Conservation (phyloP, 805 yeast genomes). For the Teunomyces aglyptinius region DNA sequence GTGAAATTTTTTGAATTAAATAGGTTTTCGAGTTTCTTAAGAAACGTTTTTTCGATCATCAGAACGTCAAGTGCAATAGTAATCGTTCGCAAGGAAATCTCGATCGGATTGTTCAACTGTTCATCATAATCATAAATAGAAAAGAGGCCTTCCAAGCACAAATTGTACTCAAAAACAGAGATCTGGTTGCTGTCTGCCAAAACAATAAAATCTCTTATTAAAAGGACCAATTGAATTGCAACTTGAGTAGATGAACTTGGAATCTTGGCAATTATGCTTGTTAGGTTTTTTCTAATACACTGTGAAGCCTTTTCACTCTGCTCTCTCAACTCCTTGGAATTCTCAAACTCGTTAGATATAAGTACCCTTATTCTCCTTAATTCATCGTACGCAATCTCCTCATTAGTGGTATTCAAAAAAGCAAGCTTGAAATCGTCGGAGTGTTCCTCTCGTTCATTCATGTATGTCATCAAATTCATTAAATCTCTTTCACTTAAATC, state of each 20-base stretch:
- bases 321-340: background rate
- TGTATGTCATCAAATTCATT: background rate
- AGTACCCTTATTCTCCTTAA: background rate
- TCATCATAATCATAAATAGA: background rate
- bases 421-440: background rate
- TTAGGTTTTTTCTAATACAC: background rate
- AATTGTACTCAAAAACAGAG: background rate
- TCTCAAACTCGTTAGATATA: background rate
- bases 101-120: slow-evolving; percentile 4
- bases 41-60: slow-evolving; percentile 7
- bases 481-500: background rate
- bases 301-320: background rate
- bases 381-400: background rate
- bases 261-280: background rate
- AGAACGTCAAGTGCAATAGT: slow-evolving; percentile 9
- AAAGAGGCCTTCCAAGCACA: slow-evolving; percentile 1
- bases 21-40: background rate
- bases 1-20: background rate
- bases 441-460: background rate
- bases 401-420: background rate
- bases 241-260: background rate
- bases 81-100: slow-evolving; percentile 7
- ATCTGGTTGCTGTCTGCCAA: background rate
- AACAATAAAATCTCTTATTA: slow-evolving; percentile 1
- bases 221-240: slow-evolving; percentile 1